Conservation (phyloP, 176 grass and related monocot species). For the Chrysopogon serrulatus region DNA sequence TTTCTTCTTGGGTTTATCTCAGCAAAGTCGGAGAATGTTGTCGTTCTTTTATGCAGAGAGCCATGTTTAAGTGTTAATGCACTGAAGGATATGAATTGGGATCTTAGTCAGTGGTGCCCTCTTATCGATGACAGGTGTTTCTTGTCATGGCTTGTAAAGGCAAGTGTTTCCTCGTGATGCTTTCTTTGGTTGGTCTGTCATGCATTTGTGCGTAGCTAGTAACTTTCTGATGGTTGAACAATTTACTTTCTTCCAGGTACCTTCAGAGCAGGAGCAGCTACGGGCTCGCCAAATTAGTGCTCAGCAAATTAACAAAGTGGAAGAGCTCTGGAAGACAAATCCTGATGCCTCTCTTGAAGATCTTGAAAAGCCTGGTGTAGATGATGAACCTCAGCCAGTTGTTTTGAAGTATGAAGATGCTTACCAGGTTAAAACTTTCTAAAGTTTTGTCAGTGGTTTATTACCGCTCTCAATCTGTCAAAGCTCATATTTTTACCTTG, state of each 20-base stretch:
- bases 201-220: not conserved
- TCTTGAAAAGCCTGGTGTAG: slow-evolving; percentile 96
- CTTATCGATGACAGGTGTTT: slow-evolving; percentile 99
- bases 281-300: slow-evolving; percentile 96
- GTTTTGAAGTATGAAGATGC: slow-evolving; percentile 99
- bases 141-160: slow-evolving; percentile 97
- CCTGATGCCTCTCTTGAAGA: slow-evolving; percentile 98
- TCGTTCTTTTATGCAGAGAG: slow-evolving; percentile 97
- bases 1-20: slow-evolving; percentile 99
- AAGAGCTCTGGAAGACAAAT: slow-evolving; percentile 98
- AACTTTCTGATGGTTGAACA: slow-evolving; percentile 8
- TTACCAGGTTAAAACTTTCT: slow-evolving; percentile 71
- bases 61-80: slow-evolving; percentile 99
- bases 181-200: slow-evolving; percentile 1
- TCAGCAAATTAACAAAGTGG: slow-evolving; percentile 99
- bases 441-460: not conserved
- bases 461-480: not conserved
- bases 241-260: slow-evolving; percentile 57
- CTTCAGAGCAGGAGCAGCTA: slow-evolving; percentile 96
- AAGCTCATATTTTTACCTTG: not conserved
- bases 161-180: slow-evolving; percentile 26
- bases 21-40: slow-evolving; percentile 93
- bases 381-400: slow-evolving; percentile 90
- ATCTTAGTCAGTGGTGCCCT: slow-evolving; percentile 97
- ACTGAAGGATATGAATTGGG: slow-evolving; percentile 99